Evolutionary conservation across 2,329 filamentous ascomycete genomes (phyloP), one percentile per base, ranked within the genome.

Genomic region (Grosmannia clavigera): DNA sequence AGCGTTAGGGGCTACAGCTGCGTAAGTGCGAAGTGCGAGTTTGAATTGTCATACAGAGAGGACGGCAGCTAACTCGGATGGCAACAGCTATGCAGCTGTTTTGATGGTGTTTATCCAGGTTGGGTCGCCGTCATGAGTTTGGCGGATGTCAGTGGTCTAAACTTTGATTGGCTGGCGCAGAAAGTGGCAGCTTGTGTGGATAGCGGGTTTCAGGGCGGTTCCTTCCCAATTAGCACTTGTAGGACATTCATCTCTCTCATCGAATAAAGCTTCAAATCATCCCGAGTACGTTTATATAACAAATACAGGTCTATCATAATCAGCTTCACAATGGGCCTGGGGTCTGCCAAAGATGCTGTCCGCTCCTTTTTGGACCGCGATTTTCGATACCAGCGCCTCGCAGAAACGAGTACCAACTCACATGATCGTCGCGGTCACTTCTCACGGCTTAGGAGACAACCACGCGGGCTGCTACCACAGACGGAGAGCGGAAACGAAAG

Each of bases 311-410:
- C 27, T 16, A 19, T 19, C 43, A 19, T 29, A 14, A 5, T 9
- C 12, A 31, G 1, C 14, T 31, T 31, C 33, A 22, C 7, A 4
- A 27, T 57, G 43, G 43, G 19, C 12, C 27, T 33, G 14, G 29
- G 27, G 19, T 48, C 55, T 5, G 31, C 19, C 12, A 19, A 27
- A 27, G 25, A 29, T 14, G 31, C 31, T 16, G 52, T 65, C 16
- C 61, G 55, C 40, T 51, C 58, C 11, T 14, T 55, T 7, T 29
- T 61, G 12, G 53, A 31, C 29, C 46, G 57, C 55, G 43, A 58
- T 25, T 48, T 58, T n/a, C 50, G 33, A 1, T 62, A 62, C 38
- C 61, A 22, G 43, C 51, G 52, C 3, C 55, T 62, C 31, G 9
- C 25, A 27, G 53, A 25, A 25, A 19, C 43, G n/a, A 6, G 29